A percentile compares a stretch with the other conserved stretches of the same genome.
Evolutionary conservation across 257 asterid species (phyloP).

Genomic region (Knoxia roxburghii): DNA sequence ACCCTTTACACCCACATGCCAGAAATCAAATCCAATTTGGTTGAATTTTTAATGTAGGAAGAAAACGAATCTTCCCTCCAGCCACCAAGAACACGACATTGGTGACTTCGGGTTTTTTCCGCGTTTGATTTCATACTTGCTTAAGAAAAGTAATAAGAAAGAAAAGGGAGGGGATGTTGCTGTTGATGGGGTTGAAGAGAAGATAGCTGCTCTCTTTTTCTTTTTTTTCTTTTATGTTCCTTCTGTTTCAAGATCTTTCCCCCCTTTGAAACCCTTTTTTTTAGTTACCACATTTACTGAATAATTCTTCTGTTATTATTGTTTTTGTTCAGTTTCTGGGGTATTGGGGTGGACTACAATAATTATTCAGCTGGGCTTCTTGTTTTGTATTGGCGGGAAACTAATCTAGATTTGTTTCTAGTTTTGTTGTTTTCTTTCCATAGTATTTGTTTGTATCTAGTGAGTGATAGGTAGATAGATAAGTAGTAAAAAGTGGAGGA

Average conservation of each 20-base stretch:
- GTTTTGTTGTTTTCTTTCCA: conserved; percentile 3
- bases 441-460: neutral
- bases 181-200: neutral
- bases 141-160: no score
- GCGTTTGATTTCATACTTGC: no score
- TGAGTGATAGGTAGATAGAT: neutral
- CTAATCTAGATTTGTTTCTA: conserved; percentile 9
- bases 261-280: neutral
- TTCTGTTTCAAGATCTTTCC: conserved; percentile 16
- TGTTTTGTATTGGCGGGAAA: conserved; percentile 39
- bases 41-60: neutral
- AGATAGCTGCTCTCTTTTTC: conserved; percentile 6
- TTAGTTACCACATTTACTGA: neutral
- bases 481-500: conserved; percentile 7
- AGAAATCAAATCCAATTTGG: neutral
- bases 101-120: neutral
- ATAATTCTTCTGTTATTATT: neutral
- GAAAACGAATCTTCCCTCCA: neutral
- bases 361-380: neutral
- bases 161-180: no score
- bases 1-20: no score
- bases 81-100: conserved; percentile 15
- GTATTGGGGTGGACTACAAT: neutral
- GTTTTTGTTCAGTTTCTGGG: neutral
- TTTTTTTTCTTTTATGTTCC: no score